Percentiles rank a stretch among this genome's conserved stretches.
Conservation (phyloP, 2,329 filamentous ascomycete genomes). For the Xylariaceae sp. region DNA sequence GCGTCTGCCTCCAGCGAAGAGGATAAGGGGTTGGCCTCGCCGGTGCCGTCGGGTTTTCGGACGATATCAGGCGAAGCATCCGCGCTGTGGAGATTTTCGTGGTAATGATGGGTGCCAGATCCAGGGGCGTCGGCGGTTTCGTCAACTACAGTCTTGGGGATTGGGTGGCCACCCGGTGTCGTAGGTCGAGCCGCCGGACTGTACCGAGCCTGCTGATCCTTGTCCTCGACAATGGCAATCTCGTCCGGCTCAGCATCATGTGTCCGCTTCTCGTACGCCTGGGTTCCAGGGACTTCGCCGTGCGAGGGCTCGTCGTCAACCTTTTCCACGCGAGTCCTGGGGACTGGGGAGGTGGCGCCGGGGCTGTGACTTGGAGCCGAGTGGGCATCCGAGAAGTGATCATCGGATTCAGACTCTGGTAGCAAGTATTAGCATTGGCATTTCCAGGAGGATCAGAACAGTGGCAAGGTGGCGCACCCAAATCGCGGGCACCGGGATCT, state of each 20-base stretch:
- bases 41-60: constrained; percentile 31
- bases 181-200: constrained; percentile 17
- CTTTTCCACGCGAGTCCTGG: constrained; percentile 52
- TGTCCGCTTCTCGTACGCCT: constrained; percentile 47
- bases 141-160: constrained; percentile 47
- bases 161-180: constrained; percentile 31
- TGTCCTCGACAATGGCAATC: constrained; percentile 41
- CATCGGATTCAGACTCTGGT: constrained; percentile 47
- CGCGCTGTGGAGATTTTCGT: constrained; percentile 37
- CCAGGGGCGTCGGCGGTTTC: constrained; percentile 39
- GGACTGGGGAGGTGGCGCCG: constrained; percentile 42
- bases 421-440: background rate
- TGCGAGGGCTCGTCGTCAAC: constrained; percentile 50
- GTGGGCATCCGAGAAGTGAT: constrained; percentile 62
- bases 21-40: constrained; percentile 20
- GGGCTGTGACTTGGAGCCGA: constrained; percentile 38
- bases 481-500: constrained; percentile 53
- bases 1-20: constrained; percentile 20
- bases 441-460: constrained; percentile 12
- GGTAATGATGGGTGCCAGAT: constrained; percentile 35
- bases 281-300: constrained; percentile 55
- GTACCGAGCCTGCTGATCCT: constrained; percentile 22
- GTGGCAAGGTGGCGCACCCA: constrained; percentile 36
- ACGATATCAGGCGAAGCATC: constrained; percentile 49
- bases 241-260: constrained; percentile 54